phyloP scores from a whole-genome alignment of 345 rosid species.

The Populus simonii region DNA sequence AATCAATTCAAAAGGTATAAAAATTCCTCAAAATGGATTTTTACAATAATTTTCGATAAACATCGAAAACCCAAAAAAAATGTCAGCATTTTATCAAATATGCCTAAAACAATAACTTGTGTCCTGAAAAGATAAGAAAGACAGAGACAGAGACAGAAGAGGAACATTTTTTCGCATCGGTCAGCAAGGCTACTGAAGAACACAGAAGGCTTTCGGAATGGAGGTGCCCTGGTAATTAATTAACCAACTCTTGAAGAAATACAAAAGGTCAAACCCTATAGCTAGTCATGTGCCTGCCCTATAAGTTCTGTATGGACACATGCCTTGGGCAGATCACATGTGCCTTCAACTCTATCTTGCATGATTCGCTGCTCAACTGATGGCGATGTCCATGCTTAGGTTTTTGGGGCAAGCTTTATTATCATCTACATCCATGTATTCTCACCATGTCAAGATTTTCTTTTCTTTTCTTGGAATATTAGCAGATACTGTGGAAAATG shows the following conservation, averaged over 20 bases:
- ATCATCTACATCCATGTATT: neutral
- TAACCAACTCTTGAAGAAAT: neutral
- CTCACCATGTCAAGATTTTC: too few relatives aligned
- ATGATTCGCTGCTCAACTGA: constrained; percentile 8
- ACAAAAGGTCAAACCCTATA: neutral
- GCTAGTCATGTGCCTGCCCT: constrained; percentile 7
- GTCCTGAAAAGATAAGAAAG: neutral
- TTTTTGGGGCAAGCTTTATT: neutral
- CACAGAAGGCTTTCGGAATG: neutral
- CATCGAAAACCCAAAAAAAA: too few relatives aligned
- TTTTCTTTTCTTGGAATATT: neutral
- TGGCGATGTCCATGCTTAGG: neutral
- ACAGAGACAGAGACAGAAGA: too few relatives aligned
- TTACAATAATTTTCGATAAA: too few relatives aligned
- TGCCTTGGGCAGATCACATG: constrained; percentile 7
- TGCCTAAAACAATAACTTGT: neutral
- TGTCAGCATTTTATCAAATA: too few relatives aligned
- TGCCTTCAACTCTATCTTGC: neutral
- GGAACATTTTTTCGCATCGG: too few relatives aligned
- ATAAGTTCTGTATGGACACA: neutral
- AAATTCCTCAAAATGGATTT: too few relatives aligned
- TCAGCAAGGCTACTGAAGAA: neutral
- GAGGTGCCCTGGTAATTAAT: neutral
- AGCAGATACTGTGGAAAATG: too few relatives aligned
- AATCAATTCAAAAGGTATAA: too few relatives aligned